phyloP scores from a whole-genome alignment of 805 yeast genomes.

The Scheffersomyces coipomensis region DNA sequence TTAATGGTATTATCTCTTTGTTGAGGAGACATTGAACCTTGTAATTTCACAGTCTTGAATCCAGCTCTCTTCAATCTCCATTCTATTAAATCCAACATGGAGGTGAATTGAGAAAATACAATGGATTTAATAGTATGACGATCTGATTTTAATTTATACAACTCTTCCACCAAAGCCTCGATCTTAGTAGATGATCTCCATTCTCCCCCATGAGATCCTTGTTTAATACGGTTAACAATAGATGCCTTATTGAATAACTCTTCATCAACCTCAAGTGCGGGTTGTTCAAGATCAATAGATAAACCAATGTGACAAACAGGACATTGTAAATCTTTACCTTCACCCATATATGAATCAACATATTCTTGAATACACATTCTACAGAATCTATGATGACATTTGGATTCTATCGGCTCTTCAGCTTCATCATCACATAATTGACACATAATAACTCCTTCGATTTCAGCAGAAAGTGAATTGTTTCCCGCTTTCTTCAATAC shows the following conservation, averaged over 20 bases:
- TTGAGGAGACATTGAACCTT: slow-evolving; percentile 95
- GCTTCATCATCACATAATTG: slow-evolving; percentile 97
- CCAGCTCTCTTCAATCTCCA: slow-evolving; percentile 97
- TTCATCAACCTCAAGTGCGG: slow-evolving; percentile 72
- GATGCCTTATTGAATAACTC: slow-evolving; percentile 59
- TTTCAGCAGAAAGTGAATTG: slow-evolving; percentile 33
- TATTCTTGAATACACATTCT: slow-evolving; percentile 91
- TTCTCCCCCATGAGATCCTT: slow-evolving; percentile 64
- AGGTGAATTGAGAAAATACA: slow-evolving; percentile 95
- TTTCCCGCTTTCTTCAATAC: slow-evolving; percentile 70
- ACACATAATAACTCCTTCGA: slow-evolving; percentile 67
- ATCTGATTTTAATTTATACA: slow-evolving; percentile 83
- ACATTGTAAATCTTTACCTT: slow-evolving; percentile 63
- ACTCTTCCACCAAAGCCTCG: slow-evolving; percentile 92
- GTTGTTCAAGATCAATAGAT: slow-evolving; percentile 85
- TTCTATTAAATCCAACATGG: slow-evolving; percentile 93
- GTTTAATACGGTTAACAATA: slow-evolving; percentile 83
- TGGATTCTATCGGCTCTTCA: slow-evolving; percentile 93
- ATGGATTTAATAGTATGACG: slow-evolving; percentile 88
- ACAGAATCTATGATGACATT: slow-evolving; percentile 92
- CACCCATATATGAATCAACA: slow-evolving; percentile 75
- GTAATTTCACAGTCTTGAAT: slow-evolving; percentile 87
- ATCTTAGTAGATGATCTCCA: slow-evolving; percentile 97
- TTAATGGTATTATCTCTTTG: slow-evolving; percentile 91
- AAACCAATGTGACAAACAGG: slow-evolving; percentile 96